Evolutionary conservation across 1,284 basidiomycete genomes (phyloP).

Genomic region (Ganoderma sp.): DNA sequence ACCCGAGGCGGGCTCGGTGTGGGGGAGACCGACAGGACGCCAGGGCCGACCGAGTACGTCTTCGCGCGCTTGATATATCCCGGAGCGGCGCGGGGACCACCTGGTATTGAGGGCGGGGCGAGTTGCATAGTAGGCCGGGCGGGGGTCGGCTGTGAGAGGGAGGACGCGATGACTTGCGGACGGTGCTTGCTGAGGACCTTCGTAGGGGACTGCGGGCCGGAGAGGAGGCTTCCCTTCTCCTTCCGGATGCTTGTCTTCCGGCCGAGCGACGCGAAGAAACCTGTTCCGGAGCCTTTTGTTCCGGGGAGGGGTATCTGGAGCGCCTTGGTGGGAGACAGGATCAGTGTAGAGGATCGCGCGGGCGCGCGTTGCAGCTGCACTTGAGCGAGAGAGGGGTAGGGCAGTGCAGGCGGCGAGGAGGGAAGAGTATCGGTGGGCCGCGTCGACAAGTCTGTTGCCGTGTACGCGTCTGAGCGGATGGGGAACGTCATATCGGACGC

Average conservation of each 20-base stretch:
- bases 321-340: conserved; percentile 43
- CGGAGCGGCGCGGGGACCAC: conserved; percentile 78
- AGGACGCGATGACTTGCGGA: conserved; percentile 40
- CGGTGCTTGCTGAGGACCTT: conserved; percentile 52
- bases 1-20: conserved; percentile 4
- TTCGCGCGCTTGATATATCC: conserved; percentile 66
- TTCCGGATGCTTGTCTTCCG: conserved; percentile 67
- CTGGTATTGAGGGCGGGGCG: conserved; percentile 62
- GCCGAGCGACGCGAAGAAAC: conserved; percentile 78
- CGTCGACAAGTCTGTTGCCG: conserved; percentile 72
- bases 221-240: conserved; percentile 37
- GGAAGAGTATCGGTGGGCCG: conserved; percentile 52
- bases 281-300: conserved; percentile 50
- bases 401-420: conserved; percentile 69
- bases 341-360: conserved; percentile 37
- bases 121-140: conserved; percentile 45
- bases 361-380: conserved; percentile 34
- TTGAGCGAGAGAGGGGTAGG: conserved; percentile 70
- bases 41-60: conserved; percentile 55
- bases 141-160: conserved; percentile 36
- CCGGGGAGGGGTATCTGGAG: conserved; percentile 39
- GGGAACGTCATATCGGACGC: conserved; percentile 81
- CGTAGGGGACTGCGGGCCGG: conserved; percentile 41
- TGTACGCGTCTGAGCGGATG: conserved; percentile 72
- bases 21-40: not conserved